Conservation (phyloP, 2,329 filamentous ascomycete genomes). For the Hymenotorrendiella dingleyae region DNA sequence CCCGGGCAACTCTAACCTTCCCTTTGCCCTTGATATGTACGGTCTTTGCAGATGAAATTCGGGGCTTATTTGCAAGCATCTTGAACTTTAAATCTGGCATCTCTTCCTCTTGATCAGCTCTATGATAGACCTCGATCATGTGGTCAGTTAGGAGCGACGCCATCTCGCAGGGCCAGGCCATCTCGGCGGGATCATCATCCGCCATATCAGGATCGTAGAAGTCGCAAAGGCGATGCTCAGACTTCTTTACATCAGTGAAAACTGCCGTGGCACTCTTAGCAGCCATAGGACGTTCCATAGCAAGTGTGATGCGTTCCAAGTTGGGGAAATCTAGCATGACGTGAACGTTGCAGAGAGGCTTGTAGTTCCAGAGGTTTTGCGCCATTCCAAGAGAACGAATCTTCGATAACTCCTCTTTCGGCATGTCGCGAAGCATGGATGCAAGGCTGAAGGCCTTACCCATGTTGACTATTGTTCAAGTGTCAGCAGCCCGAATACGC, state of each 20-base stretch:
- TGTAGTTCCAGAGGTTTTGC: slow-evolving; percentile 1
- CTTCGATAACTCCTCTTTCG: background rate
- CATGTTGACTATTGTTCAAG: background rate
- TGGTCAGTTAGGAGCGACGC: background rate
- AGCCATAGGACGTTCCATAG: background rate
- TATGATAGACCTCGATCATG: background rate
- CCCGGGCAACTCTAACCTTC: too few species aligned
- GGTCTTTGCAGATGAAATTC: background rate
- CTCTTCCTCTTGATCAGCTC: background rate
- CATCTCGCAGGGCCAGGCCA: background rate
- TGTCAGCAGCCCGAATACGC: too few species aligned
- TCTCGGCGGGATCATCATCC: background rate
- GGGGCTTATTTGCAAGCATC: background rate
- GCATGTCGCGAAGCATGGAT: background rate
- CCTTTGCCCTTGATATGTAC: background rate
- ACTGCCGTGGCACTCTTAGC: background rate
- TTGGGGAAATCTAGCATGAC: background rate
- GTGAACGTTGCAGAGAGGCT: slow-evolving; percentile 2
- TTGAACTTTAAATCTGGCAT: slow-evolving; percentile 1
- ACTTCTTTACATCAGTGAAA: background rate
- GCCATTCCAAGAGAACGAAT: background rate
- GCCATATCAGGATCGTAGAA: background rate
- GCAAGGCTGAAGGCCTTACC: background rate
- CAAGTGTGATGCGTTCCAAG: background rate
- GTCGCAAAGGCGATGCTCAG: background rate